Evolutionary conservation across 306 rosid species (phyloP).

Genomic region (Benincasa hispida): DNA sequence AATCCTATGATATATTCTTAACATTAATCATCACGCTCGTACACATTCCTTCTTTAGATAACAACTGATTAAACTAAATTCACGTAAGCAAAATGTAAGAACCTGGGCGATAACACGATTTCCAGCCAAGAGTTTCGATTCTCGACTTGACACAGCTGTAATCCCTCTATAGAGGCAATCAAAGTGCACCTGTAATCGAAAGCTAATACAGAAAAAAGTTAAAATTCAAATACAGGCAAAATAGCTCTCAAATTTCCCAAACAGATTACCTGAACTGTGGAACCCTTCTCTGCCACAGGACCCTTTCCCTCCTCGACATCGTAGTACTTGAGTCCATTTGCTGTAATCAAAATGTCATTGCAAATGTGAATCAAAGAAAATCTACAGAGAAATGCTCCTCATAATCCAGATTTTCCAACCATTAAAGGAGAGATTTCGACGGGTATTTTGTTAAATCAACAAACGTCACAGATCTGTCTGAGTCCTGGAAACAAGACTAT

Average conservation of each 20-base stretch:
- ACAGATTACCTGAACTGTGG: conserved; percentile 52
- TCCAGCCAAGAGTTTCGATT: conserved; percentile 85
- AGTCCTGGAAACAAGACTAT: neutral
- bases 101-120: conserved; percentile 85
- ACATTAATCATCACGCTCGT: neutral
- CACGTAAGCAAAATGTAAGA: conserved; percentile 7
- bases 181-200: conserved; percentile 58
- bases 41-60: neutral
- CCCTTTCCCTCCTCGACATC: conserved; percentile 84
- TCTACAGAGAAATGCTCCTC: neutral
- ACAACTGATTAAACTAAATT: neutral
- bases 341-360: conserved; percentile 24
- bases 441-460: neutral
- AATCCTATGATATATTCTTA: neutral
- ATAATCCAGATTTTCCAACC: neutral
- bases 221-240: neutral
- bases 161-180: conserved; percentile 78
- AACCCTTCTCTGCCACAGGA: conserved; percentile 57
- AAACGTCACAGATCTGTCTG: neutral
- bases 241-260: neutral
- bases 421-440: neutral
- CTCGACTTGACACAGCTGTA: conserved; percentile 79
- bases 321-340: conserved; percentile 70
- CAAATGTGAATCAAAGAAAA: neutral
- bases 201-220: neutral